These are phyloP conservation scores for Cryphonectria japonica DNA, from an alignment of 2,329 filamentous ascomycete species.

Conservation along the genomic window DNA sequence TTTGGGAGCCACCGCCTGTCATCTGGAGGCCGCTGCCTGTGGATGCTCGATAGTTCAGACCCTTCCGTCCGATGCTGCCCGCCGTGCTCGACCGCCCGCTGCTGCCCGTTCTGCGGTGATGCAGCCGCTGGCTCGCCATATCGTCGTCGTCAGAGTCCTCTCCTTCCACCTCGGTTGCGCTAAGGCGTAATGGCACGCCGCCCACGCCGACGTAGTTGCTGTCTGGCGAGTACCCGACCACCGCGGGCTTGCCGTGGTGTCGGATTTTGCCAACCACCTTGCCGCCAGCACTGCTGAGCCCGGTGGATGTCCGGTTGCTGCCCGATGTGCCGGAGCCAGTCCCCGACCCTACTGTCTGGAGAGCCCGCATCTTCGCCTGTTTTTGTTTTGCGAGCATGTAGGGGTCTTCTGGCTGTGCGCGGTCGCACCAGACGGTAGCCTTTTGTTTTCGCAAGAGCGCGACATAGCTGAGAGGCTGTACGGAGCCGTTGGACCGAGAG, in stretches of 20 bases:
- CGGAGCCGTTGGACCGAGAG: constrained; percentile 68
- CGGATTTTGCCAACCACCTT: constrained; percentile 84
- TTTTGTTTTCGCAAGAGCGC: constrained; percentile 96
- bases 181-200: constrained; percentile 87
- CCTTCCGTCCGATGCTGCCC: constrained; percentile 49
- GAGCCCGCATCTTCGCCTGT: constrained; percentile 83
- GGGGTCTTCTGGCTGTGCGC: constrained; percentile 89
- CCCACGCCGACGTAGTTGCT: constrained; percentile 74
- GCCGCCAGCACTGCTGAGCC: constrained; percentile 59
- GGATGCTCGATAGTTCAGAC: constrained; percentile 55
- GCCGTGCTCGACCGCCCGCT: constrained; percentile 73
- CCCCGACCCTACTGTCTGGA: constrained; percentile 74
- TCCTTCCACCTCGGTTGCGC: constrained; percentile 92
- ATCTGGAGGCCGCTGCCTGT: constrained; percentile 33
- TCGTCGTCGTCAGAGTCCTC: constrained; percentile 82
- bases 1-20: constrained; percentile 29
- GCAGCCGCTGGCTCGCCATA: constrained; percentile 50
- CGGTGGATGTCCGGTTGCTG: constrained; percentile 63
- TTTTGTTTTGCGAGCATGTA: constrained; percentile 80
- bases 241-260: constrained; percentile 80
- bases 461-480: constrained; percentile 78
- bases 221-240: constrained; percentile 77
- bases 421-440: constrained; percentile 97
- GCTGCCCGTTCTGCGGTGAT: constrained; percentile 74
- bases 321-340: constrained; percentile 49